A percentile compares a stretch with the other conserved stretches of the same genome.
Evolutionary conservation across 2,329 filamentous ascomycete species (phyloP).

Genomic region (Shiraia sp.): DNA sequence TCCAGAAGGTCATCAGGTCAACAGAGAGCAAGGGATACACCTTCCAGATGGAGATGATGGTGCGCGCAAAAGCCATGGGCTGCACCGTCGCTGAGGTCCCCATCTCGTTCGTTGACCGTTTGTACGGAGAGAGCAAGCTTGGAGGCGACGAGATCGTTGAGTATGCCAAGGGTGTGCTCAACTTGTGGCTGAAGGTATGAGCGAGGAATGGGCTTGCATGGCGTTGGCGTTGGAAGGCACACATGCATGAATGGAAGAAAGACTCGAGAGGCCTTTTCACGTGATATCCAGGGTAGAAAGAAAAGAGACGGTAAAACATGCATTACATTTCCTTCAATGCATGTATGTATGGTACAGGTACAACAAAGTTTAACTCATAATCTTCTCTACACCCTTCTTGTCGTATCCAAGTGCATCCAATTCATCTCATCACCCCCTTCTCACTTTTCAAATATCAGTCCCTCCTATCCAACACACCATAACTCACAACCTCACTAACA

Average conservation of each 20-base stretch:
- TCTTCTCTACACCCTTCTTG: constrained; percentile 6
- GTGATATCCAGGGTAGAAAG: constrained; percentile 5
- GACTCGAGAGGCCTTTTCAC: background rate
- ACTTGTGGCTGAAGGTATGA: constrained; percentile 55
- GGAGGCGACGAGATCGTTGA: constrained; percentile 95
- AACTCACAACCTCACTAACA: background rate
- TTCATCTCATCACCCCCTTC: background rate
- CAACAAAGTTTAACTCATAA: constrained; percentile 16
- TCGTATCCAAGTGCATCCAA: background rate
- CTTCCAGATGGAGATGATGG: constrained; percentile 99
- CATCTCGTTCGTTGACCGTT: constrained; percentile 86
- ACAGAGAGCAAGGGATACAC: constrained; percentile 97
- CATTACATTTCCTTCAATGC: constrained; percentile 6
- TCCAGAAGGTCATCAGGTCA: constrained; percentile 86
- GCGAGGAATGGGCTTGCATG: constrained; percentile 15
- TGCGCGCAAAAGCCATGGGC: constrained; percentile 93
- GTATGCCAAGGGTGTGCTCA: constrained; percentile 73
- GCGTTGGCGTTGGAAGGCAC: constrained; percentile 32
- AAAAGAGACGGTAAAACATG: constrained; percentile 1
- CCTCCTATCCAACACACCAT: background rate
- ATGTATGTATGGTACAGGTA: constrained; percentile 3
- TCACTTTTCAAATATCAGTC: background rate
- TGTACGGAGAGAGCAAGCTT: constrained; percentile 95
- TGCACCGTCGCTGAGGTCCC: constrained; percentile 93
- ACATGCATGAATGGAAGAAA: background rate